phyloP scores from a whole-genome alignment of 1,284 basidiomycete species.

The Cryptococcus depauperatus region DNA sequence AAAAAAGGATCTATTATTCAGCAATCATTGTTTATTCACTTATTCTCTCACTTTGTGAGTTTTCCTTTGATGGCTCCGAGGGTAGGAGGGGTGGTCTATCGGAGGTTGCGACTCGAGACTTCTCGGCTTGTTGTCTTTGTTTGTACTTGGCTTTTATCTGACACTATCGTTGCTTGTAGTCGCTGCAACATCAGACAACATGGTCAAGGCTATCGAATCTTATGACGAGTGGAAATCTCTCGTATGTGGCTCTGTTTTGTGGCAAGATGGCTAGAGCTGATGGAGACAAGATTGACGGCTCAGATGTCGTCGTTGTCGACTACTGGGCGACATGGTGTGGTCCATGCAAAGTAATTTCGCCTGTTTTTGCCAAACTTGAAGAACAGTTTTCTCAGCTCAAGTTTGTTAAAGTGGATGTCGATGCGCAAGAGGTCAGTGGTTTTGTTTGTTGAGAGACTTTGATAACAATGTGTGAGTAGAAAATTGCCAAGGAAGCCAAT shows the following conservation, averaged over 20 bases:
- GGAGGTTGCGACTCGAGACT: no score
- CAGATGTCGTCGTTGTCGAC: constrained; percentile 56
- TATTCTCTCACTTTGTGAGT: no score
- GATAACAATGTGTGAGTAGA: constrained; percentile 21
- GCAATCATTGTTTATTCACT: no score
- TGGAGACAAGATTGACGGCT: constrained; percentile 10
- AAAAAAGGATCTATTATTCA: no score
- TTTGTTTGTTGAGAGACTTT: background rate
- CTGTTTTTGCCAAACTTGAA: constrained; percentile 64
- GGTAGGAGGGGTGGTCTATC: no score
- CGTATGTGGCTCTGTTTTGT: constrained; percentile 48
- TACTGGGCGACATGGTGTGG: constrained; percentile 57
- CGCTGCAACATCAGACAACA: constrained; percentile 17
- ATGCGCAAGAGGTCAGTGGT: constrained; percentile 45
- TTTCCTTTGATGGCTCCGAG: no score
- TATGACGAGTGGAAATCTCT: constrained; percentile 53
- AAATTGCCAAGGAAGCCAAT: constrained; percentile 56
- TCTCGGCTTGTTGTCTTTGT: no score
- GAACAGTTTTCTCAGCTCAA: constrained; percentile 50
- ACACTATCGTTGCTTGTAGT: no score
- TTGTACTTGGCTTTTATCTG: no score
- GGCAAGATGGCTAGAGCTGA: no score
- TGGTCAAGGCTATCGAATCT: constrained; percentile 52
- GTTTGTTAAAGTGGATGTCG: constrained; percentile 78
- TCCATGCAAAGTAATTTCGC: constrained; percentile 69